These are phyloP conservation scores for Leccinum longicurvipes DNA, from an alignment of 768 basidiomycete species.

Conservation along the genomic window DNA sequence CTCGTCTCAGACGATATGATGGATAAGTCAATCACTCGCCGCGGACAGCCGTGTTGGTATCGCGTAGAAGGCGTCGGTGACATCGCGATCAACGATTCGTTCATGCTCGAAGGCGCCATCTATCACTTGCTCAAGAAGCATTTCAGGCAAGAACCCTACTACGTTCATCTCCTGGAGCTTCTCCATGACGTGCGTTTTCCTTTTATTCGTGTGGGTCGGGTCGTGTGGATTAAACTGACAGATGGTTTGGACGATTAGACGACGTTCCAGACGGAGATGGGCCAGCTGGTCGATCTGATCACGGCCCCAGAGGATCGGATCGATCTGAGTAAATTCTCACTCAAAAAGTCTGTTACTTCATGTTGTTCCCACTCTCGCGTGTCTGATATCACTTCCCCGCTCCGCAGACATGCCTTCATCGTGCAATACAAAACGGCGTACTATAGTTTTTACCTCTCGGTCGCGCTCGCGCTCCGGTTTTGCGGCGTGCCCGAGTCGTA, in stretches of 20 bases:
- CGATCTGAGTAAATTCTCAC: conserved; percentile 84
- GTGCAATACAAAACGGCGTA: conserved; percentile 97
- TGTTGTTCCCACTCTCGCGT: not conserved
- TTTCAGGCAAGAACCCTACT: conserved; percentile 77
- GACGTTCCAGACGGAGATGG: conserved; percentile 91
- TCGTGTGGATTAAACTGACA: not conserved
- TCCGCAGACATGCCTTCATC: conserved; percentile 76
- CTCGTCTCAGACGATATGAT: conserved; percentile 93
- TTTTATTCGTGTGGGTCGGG: not conserved
- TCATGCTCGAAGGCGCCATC: conserved; percentile 95
- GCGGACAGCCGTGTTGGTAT: conserved; percentile 97
- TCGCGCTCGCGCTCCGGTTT: conserved; percentile 89
- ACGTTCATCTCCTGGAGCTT: conserved; percentile 85
- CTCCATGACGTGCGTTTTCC: conserved; percentile 73
- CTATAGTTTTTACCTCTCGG: conserved; percentile 98
- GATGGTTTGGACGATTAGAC: conserved; percentile 29
- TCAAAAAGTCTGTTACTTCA: conserved; percentile 51
- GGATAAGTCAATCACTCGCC: conserved; percentile 91
- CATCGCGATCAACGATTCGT: conserved; percentile 93
- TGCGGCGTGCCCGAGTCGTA: conserved; percentile 57
- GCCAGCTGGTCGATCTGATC: conserved; percentile 93
- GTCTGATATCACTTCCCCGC: not conserved
- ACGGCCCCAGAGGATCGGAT: conserved; percentile 90
- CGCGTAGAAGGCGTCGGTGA: conserved; percentile 54
- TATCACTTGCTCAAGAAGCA: conserved; percentile 86